These are phyloP conservation scores for Pulveroboletus ravenelii DNA, from an alignment of 768 basidiomycete genomes.

Conservation along the genomic window DNA sequence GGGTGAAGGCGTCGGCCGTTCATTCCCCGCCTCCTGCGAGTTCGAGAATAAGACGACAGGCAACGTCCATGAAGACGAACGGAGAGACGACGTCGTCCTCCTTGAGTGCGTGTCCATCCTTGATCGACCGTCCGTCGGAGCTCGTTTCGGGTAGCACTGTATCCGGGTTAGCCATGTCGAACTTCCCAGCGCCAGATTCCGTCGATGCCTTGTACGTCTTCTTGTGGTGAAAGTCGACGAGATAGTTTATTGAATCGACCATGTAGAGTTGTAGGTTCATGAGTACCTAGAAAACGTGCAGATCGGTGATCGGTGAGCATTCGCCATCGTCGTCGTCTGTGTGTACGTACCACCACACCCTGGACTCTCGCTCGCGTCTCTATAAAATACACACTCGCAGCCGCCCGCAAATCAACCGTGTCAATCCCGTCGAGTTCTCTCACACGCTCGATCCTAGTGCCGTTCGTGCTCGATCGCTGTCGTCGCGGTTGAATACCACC, in stretches of 20 bases:
- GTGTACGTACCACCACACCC: conserved; percentile 76
- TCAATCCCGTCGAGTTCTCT: conserved; percentile 57
- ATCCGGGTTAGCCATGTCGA: conserved; percentile 51
- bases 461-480: conserved; percentile 31
- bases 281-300: conserved; percentile 56
- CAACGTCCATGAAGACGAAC: conserved; percentile 95
- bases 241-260: conserved; percentile 92
- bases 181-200: conserved; percentile 64
- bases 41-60: conserved; percentile 90
- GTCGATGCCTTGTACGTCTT: conserved; percentile 80
- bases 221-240: conserved; percentile 98
- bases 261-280: conserved; percentile 98
- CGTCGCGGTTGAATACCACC: conserved; percentile 43
- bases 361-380: conserved; percentile 88
- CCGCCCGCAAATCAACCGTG: conserved; percentile 58
- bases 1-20: background rate
- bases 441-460: conserved; percentile 56
- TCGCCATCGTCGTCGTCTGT: background rate
- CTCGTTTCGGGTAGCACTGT: conserved; percentile 39
- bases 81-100: conserved; percentile 75
- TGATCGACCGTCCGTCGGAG: conserved; percentile 56
- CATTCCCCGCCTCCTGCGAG: conserved; percentile 67
- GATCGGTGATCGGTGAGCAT: background rate
- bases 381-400: conserved; percentile 83
- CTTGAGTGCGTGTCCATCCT: conserved; percentile 37